A percentile compares a stretch with the other conserved stretches of the same genome.
These are phyloP conservation scores for Tetrahymena thermophila DNA, from an alignment of 73 alveolate species.

Conservation along the genomic window DNA sequence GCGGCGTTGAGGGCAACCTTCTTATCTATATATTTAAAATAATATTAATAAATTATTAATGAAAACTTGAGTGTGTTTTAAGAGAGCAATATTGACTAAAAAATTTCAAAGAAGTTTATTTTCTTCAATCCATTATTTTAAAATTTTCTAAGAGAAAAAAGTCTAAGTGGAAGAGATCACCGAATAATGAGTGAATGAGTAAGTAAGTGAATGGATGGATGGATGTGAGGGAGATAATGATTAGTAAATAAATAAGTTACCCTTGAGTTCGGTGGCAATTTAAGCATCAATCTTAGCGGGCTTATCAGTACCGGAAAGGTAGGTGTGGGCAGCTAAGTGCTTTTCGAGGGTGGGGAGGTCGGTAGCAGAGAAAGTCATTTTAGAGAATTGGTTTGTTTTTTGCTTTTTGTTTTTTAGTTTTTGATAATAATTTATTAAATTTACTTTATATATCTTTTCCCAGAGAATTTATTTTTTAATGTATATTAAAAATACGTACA, in stretches of 20 bases:
- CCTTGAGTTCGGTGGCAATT: background rate
- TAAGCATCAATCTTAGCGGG: background rate
- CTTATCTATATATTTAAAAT: background rate
- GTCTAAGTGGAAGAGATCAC: background rate
- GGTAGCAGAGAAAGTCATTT: slow-evolving; percentile 1
- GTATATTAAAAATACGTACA: background rate
- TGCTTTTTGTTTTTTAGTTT: background rate
- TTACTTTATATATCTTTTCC: background rate
- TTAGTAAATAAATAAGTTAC: background rate
- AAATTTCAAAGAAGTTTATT: background rate
- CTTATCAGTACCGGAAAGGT: background rate
- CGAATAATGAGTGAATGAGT: background rate
- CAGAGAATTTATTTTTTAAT: background rate
- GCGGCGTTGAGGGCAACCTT: background rate
- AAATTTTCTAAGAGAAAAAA: background rate
- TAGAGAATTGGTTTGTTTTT: background rate
- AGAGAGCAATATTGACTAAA: background rate
- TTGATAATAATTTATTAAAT: background rate
- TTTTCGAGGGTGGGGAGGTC: background rate
- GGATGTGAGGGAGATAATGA: background rate
- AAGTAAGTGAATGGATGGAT: background rate
- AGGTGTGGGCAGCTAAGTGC: slow-evolving; percentile 2
- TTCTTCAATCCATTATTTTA: background rate
- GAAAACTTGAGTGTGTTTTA: background rate
- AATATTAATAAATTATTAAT: background rate